A percentile compares a stretch with the other conserved stretches of the same genome.
Evolutionary conservation across 2,329 filamentous ascomycete species (phyloP).

Genomic region (Arthrocladium fulminans): DNA sequence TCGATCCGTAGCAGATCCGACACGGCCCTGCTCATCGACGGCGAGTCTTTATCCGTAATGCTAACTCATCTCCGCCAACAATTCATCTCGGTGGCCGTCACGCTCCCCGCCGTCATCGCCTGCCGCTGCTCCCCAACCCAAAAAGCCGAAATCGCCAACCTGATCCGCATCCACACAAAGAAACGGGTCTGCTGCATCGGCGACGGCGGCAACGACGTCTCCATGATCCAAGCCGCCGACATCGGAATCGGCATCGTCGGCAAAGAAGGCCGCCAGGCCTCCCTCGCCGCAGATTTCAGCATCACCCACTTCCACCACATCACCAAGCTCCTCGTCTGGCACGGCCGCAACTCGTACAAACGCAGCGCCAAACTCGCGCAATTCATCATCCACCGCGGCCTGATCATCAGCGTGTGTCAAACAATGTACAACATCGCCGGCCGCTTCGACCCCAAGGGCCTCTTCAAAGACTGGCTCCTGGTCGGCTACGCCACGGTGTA

Average conservation of each 20-base stretch:
- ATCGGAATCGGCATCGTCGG: conserved; percentile 97
- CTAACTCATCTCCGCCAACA: conserved; percentile 71
- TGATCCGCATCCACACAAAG: conserved; percentile 85
- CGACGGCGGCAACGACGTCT: conserved; percentile 95
- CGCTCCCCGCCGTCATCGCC: conserved; percentile 82
- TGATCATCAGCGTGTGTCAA: conserved; percentile 93
- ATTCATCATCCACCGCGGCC: conserved; percentile 93
- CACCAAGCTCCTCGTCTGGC: conserved; percentile 97
- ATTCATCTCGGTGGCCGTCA: conserved; percentile 82
- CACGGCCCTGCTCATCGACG: conserved; percentile 88
- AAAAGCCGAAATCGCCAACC: conserved; percentile 83
- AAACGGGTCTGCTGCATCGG: conserved; percentile 97
- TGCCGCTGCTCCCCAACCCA: conserved; percentile 95
- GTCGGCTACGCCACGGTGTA: conserved; percentile 96
- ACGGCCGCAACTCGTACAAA: conserved; percentile 95
- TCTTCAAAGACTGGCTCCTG: conserved; percentile 94
- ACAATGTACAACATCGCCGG: conserved; percentile 95
- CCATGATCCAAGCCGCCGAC: conserved; percentile 97
- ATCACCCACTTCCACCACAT: conserved; percentile 93
- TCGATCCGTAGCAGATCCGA: conserved; percentile 76
- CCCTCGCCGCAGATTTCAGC: conserved; percentile 89
- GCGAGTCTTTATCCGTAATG: conserved; percentile 77
- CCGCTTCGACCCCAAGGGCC: conserved; percentile 82
- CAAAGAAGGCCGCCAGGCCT: conserved; percentile 93
- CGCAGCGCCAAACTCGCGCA: conserved; percentile 89